Evolutionary conservation across 1,139 yeast genomes (phyloP).

Genomic region (Kluyveromyces sp.): DNA sequence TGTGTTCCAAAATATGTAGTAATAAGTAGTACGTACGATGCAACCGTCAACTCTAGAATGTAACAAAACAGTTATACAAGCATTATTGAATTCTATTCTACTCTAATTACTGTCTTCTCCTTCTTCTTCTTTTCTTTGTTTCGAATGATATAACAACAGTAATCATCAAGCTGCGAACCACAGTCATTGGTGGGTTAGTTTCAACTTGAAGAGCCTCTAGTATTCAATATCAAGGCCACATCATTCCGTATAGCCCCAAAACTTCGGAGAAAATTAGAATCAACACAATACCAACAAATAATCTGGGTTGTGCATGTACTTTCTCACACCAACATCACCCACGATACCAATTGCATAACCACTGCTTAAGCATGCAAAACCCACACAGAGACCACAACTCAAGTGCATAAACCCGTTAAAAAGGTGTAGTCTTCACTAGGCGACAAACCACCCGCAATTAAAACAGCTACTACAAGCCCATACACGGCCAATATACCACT

Average conservation of each 20-base stretch:
- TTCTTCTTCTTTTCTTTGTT: not conserved
- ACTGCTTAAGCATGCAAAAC: conserved; percentile 92
- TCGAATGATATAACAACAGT: not conserved
- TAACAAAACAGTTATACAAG: too few relatives aligned
- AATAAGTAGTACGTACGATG: too few relatives aligned
- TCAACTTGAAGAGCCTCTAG: conserved; percentile 59
- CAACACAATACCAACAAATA: conserved; percentile 94
- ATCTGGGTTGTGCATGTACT: conserved; percentile 89
- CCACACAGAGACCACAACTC: conserved; percentile 92
- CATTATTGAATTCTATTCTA: too few relatives aligned
- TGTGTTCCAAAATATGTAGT: not conserved
- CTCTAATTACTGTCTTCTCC: too few relatives aligned
- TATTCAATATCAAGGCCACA: conserved; percentile 85
- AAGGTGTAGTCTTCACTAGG: conserved; percentile 74
- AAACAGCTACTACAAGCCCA: conserved; percentile 91
- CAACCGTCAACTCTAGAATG: too few relatives aligned
- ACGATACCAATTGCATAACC: conserved; percentile 99
- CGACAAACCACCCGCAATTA: conserved; percentile 85
- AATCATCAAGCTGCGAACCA: too few relatives aligned
- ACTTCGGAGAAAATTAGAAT: conserved; percentile 98
- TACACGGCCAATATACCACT: conserved; percentile 95
- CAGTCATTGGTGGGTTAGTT: not conserved
- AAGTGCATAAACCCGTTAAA: conserved; percentile 96
- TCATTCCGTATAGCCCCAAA: conserved; percentile 76
- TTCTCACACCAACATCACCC: conserved; percentile 98